phyloP scores from a whole-genome alignment of 2,329 filamentous ascomycete genomes.

The Colletotrichum sojae region DNA sequence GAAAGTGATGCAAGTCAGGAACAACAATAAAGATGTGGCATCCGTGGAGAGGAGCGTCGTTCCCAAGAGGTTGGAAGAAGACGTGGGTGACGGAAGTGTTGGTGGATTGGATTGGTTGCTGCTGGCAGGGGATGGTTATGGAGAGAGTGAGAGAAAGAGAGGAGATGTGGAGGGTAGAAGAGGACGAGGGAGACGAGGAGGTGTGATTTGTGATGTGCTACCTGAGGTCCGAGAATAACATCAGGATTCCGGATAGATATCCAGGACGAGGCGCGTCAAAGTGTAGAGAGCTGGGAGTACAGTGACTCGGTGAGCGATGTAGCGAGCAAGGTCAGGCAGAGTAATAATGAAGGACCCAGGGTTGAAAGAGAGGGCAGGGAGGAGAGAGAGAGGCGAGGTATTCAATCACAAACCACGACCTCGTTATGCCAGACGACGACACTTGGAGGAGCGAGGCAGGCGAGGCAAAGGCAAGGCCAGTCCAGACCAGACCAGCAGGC shows the following conservation, averaged over 20 bases:
- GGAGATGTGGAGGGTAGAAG: background rate
- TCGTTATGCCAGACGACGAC: constrained; percentile 6
- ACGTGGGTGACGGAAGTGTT: constrained; percentile 37
- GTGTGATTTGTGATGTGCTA: constrained; percentile 32
- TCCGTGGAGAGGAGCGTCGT: constrained; percentile 28
- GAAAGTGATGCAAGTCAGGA: constrained; percentile 36
- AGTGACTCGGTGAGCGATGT: constrained; percentile 20
- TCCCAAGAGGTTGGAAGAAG: constrained; percentile 18
- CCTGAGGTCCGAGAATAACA: constrained; percentile 40
- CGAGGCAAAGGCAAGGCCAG: background rate
- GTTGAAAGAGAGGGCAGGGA: background rate
- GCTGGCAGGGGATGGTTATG: constrained; percentile 11
- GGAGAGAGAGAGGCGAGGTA: background rate
- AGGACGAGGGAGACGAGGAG: background rate
- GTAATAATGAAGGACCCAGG: background rate
- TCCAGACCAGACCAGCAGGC: no score
- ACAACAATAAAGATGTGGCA: constrained; percentile 35
- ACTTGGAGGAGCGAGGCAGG: background rate
- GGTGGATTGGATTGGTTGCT: constrained; percentile 32
- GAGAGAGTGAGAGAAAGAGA: constrained; percentile 1
- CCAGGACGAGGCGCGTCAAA: constrained; percentile 16
- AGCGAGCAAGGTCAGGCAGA: constrained; percentile 12
- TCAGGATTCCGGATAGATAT: constrained; percentile 22
- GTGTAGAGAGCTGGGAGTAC: constrained; percentile 15
- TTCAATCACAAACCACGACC: constrained; percentile 24